Base-by-base conservation (phyloP, 768 basidiomycete species). In the Porpolomopsis calyptriformis region DNA sequence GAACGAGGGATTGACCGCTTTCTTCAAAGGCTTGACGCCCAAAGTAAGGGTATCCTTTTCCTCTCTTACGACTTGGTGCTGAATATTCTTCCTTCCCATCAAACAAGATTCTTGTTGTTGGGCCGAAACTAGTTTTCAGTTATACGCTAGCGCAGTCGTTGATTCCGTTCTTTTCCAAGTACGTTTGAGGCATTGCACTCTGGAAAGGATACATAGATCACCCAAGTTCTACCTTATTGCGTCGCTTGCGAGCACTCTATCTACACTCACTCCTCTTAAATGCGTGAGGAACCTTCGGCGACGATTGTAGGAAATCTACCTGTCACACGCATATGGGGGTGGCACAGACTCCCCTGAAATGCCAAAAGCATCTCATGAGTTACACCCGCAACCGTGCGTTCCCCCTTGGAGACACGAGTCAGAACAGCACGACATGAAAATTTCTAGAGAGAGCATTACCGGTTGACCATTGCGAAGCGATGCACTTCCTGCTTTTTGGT, bases 21-120 rank as follows among this genome's bases (percentile, higher is more conserved):
- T 97, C 66, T 96, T 97, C 77, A 97, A 99, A 71, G 94, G 94
- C 14, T 70, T 97, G 52, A 97, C 91, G 20, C 94, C 94, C 44
- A 99, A 98, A 77, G 90, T 92, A 26, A 18, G 67, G 56, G 5
- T 20, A 9, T 7, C 22, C 31, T 46, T 36, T 25, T 14, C 19
- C 31, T 34, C 33, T 50, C 16, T 70, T 29, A 9, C 9, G 22
- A 6, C 19, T 18, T 22, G 12, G 36, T 0, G 18, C 26, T 12
- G 26, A 47, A 64, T 65, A 64, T 26, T 67, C 67, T 56, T 68
- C 64, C 9, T 59, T 64, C 11, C 61, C 38, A 11, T 55, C n/a
- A n/a, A n/a, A n/a, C n/a, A n/a, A 93, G 89, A 86, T 94, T 55
- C 73, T 97, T 38, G 91, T 97, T 50, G 92, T 98, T 29, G 93